Conservation (phyloP, 2,329 filamentous ascomycete species). For the Colletotrichum brevisporum region DNA sequence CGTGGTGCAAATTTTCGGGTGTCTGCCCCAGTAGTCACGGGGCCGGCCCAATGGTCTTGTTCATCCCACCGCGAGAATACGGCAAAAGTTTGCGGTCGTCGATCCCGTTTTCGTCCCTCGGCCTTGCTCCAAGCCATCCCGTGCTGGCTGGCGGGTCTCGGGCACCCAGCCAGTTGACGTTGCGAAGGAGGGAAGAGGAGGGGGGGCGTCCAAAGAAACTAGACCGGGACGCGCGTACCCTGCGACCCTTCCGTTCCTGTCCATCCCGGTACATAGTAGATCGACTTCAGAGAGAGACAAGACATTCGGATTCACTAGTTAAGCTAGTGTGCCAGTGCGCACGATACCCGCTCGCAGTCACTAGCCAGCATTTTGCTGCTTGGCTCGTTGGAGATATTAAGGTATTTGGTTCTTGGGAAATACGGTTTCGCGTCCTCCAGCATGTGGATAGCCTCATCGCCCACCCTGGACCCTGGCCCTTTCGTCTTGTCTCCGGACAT, state of each 20-base stretch:
- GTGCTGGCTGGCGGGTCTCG: slow-evolving; percentile 34
- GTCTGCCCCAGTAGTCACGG: neutral
- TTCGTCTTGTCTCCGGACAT: slow-evolving; percentile 12
- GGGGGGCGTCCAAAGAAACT: slow-evolving; percentile 15
- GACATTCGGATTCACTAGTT: slow-evolving; percentile 2
- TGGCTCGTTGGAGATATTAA: slow-evolving; percentile 16
- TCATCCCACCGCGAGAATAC: neutral
- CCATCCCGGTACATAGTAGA: slow-evolving; percentile 40
- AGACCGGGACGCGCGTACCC: slow-evolving; percentile 39
- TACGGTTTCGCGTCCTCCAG: neutral
- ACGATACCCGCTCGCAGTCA: slow-evolving; percentile 15
- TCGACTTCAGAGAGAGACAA: slow-evolving; percentile 34
- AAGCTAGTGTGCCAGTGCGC: neutral
- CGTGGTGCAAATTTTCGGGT: neutral
- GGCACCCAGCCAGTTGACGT: slow-evolving; percentile 24
- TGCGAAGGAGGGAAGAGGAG: slow-evolving; percentile 19
- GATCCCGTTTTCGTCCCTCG: slow-evolving; percentile 13
- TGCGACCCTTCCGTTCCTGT: slow-evolving; percentile 27
- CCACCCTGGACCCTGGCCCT: neutral
- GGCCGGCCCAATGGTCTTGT: slow-evolving; percentile 1
- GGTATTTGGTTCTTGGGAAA: slow-evolving; percentile 7
- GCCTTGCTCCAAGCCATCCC: slow-evolving; percentile 4
- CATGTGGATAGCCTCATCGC: neutral
- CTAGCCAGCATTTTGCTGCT: slow-evolving; percentile 15
- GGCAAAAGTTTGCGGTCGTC: slow-evolving; percentile 14